Conservation (phyloP, 2,329 filamentous ascomycete genomes). For the Phaeosphaeriaceae sp. region DNA sequence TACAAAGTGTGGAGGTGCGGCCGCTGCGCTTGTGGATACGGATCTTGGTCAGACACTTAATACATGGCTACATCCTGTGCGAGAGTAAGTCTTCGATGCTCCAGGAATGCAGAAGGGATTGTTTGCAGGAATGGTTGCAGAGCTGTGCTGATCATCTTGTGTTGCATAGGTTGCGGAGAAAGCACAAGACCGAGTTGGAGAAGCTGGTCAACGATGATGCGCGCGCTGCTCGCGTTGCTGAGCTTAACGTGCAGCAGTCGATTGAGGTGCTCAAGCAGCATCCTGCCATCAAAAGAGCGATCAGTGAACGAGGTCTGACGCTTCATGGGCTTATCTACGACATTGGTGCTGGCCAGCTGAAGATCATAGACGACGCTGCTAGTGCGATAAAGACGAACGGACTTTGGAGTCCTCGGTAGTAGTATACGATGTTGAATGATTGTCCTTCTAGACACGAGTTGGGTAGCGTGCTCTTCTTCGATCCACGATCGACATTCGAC, state of each 20-base stretch:
- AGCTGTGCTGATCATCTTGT: not conserved
- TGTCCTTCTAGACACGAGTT: not conserved
- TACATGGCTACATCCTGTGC: slow-evolving; percentile 66
- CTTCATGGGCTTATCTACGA: slow-evolving; percentile 84
- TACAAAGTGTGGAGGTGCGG: slow-evolving; percentile 66
- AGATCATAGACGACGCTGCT: slow-evolving; percentile 54
- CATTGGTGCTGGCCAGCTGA: slow-evolving; percentile 62
- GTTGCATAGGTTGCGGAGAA: slow-evolving; percentile 54
- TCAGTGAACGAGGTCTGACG: slow-evolving; percentile 72
- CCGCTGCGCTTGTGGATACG: slow-evolving; percentile 61
- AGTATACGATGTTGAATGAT: not conserved
- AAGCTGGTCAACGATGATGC: slow-evolving; percentile 54
- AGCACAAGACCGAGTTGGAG: slow-evolving; percentile 60
- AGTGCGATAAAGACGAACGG: slow-evolving; percentile 10
- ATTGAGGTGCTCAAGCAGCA: slow-evolving; percentile 74
- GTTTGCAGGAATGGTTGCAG: not conserved
- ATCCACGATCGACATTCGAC: no score
- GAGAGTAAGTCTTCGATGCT: slow-evolving; percentile 43
- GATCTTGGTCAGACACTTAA: slow-evolving; percentile 65
- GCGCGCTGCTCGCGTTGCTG: slow-evolving; percentile 69
- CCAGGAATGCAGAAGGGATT: not conserved
- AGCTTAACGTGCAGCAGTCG: slow-evolving; percentile 77
- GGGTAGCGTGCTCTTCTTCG: no score
- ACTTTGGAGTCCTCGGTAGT: slow-evolving; percentile 18
- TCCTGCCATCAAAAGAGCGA: slow-evolving; percentile 71